Evolutionary conservation across 768 basidiomycete genomes (phyloP).

Genomic region (Coprinellus micaceus): DNA sequence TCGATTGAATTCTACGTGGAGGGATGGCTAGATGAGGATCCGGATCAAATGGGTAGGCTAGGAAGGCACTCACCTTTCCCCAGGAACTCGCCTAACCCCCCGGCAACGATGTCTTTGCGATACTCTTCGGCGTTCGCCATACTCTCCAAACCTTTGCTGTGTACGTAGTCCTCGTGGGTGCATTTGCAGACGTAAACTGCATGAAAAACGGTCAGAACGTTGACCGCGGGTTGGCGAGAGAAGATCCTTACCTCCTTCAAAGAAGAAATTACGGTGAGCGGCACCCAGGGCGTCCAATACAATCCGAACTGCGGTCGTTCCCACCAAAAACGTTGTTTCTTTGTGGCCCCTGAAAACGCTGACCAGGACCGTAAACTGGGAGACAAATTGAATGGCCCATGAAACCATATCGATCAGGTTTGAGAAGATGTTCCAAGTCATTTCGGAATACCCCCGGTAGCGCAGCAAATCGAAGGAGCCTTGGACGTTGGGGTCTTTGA

Average conservation of each 20-base stretch:
- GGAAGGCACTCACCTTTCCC: constrained; percentile 40
- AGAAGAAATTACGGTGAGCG: neutral
- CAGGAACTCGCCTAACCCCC: constrained; percentile 53
- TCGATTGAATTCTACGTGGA: neutral
- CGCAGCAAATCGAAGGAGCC: constrained; percentile 58
- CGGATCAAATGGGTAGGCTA: too few species aligned
- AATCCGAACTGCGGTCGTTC: neutral
- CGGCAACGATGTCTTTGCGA: constrained; percentile 72
- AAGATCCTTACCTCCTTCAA: neutral
- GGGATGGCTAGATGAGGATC: too few species aligned
- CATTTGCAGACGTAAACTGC: constrained; percentile 70
- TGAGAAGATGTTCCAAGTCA: constrained; percentile 60
- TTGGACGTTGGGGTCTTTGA: constrained; percentile 61
- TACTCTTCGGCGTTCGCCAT: constrained; percentile 51
- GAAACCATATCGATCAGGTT: constrained; percentile 40
- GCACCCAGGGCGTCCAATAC: neutral
- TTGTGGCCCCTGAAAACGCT: neutral
- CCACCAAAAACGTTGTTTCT: neutral
- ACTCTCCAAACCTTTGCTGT: constrained; percentile 62
- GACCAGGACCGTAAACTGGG: neutral
- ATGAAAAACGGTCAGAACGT: neutral
- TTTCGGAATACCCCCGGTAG: constrained; percentile 40
- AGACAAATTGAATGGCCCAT: constrained; percentile 19
- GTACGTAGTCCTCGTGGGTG: constrained; percentile 55
- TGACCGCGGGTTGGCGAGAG: neutral